Base-by-base conservation (phyloP, 2,329 filamentous ascomycete species). In the Penicillium sp. region DNA sequence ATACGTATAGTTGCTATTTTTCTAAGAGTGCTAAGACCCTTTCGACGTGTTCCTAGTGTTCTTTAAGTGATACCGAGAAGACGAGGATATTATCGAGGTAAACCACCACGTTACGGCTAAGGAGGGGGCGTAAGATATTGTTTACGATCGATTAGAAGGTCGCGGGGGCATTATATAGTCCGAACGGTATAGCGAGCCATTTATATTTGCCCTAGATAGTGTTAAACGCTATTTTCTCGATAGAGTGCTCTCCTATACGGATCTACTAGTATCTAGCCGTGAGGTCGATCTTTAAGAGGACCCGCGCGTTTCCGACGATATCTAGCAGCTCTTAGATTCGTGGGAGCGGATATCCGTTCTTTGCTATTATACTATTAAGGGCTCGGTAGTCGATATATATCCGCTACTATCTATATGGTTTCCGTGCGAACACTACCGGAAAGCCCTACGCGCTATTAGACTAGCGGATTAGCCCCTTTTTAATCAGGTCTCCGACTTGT, bases 181-280 rank as follows among this genome's bases (percentile, higher is more conserved):
- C 32, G 16, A 50, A 57, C 8, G 34, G 40, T n/a, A 54, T 57
- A 0, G 16, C 9, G 16, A 57, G 40, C 35, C 16, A 54, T 34
- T 54, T 8, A 18, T 54, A 57, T 37, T 54, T 57, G 1, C 55
- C 50, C 34, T 32, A 50, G 8, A 54, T 50, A 2, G 24, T 54
- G n/a, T 54, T 57, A 45, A 57, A 57, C 5, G n/a, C 22, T 0
- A 31, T 56, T 9, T 53, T 56, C 11, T 32, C 2, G 4, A 56
- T 6, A 2, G 16, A 20, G 0, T 24, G 8, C 34, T 56, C n/a
- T 2, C 18, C 35, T 39, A 55, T 49, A 1, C 7, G 11, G 18
- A 55, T 26, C 37, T 55, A 31, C 24, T 24, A 56, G 11, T 47
- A 56, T n/a, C 53, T 8, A 0, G 20, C 38, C 3, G 18, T 22